phyloP scores from a whole-genome alignment of 495 filamentous ascomycete genomes.

The Xylaria palmicola region DNA sequence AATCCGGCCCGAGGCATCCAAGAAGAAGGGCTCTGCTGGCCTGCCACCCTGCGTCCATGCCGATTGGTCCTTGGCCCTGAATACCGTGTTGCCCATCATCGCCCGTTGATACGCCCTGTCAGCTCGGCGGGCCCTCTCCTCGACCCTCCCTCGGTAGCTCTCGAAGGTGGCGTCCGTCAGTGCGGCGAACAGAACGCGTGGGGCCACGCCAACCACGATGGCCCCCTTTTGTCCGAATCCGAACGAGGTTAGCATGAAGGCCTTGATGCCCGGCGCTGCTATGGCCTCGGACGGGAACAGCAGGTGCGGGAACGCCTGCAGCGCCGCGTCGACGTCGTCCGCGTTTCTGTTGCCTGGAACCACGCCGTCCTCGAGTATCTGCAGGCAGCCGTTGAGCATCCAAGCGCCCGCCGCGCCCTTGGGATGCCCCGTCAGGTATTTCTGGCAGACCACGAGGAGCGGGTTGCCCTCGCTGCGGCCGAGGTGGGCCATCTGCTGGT shows the following conservation, averaged over 20 bases:
- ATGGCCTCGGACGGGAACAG: conserved; percentile 78
- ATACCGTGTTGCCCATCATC: conserved; percentile 81
- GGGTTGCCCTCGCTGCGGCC: conserved; percentile 82
- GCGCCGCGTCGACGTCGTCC: conserved; percentile 79
- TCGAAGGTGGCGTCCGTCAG: conserved; percentile 68
- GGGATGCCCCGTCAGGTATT: conserved; percentile 85
- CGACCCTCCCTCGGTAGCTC: conserved; percentile 71
- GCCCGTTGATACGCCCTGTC: conserved; percentile 87
- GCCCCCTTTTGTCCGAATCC: conserved; percentile 90
- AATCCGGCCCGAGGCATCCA: not conserved
- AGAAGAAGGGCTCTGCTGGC: not conserved
- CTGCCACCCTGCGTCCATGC: conserved; percentile 62
- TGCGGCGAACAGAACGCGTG: conserved; percentile 70
- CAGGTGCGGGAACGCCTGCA: conserved; percentile 85
- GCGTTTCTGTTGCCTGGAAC: conserved; percentile 86
- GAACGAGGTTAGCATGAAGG: conserved; percentile 85
- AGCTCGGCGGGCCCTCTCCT: conserved; percentile 76
- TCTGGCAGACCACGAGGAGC: conserved; percentile 84
- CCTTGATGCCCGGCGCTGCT: conserved; percentile 82
- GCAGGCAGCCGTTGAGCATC: conserved; percentile 88
- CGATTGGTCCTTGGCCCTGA: conserved; percentile 75
- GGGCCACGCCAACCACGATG: conserved; percentile 82
- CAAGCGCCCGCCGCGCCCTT: conserved; percentile 89
- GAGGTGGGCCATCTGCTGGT: conserved; percentile 81
- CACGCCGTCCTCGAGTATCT: conserved; percentile 76